Evolutionary conservation across 2,329 filamentous ascomycete genomes (phyloP).

Genomic region (Colletotrichum sp.): DNA sequence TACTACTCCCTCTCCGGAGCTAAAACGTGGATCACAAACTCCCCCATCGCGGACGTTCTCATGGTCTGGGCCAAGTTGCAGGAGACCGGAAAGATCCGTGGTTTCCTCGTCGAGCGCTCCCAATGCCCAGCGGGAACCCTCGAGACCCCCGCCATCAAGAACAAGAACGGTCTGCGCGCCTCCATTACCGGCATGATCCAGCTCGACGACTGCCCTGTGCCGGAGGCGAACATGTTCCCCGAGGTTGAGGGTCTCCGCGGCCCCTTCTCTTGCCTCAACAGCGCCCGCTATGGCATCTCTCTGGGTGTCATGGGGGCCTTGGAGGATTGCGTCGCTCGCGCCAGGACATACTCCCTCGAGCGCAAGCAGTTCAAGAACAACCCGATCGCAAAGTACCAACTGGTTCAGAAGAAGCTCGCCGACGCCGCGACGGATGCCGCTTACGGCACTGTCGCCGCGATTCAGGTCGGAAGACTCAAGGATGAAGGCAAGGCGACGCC

Average conservation of each 20-base stretch:
- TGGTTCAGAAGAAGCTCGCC: conserved; percentile 96
- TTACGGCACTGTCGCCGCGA: conserved; percentile 86
- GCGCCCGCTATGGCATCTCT: conserved; percentile 90
- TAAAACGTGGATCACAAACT: conserved; percentile 97
- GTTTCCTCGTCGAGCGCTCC: conserved; percentile 87
- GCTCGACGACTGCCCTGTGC: conserved; percentile 87
- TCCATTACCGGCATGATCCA: conserved; percentile 99
- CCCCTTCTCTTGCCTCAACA: conserved; percentile 94
- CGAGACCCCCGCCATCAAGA: conserved; percentile 89
- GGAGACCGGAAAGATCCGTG: conserved; percentile 90
- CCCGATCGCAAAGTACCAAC: conserved; percentile 92
- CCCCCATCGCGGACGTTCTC: conserved; percentile 83
- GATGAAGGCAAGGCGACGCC: conserved; percentile 86
- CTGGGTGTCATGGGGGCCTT: conserved; percentile 93
- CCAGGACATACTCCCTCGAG: conserved; percentile 88
- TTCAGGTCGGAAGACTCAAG: conserved; percentile 92
- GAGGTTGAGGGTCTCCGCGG: conserved; percentile 85
- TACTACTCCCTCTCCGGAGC: conserved; percentile 80
- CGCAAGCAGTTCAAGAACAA: conserved; percentile 96
- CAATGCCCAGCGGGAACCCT: conserved; percentile 87
- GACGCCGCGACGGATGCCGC: conserved; percentile 91
- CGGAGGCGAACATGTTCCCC: conserved; percentile 92
- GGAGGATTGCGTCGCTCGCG: conserved; percentile 85
- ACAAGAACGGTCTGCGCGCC: conserved; percentile 93
- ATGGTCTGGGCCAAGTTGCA: conserved; percentile 94